phyloP scores from a whole-genome alignment of 148 eudicot genomes.

The Agrostemma githago region DNA sequence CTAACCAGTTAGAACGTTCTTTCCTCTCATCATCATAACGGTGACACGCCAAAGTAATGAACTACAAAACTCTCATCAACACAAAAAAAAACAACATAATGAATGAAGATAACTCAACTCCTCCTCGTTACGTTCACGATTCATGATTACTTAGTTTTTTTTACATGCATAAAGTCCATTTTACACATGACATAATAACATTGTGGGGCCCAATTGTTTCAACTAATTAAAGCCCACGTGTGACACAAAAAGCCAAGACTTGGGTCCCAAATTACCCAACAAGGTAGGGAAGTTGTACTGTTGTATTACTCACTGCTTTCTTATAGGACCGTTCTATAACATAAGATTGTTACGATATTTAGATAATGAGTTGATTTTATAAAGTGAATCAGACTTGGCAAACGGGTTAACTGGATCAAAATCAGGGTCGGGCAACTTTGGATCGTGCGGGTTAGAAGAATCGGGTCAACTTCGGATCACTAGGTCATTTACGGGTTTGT shows the following conservation, averaged over 20 bases:
- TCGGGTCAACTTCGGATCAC: no score
- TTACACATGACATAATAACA: background rate
- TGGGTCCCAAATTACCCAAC: background rate
- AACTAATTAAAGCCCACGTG: background rate
- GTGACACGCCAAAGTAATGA: background rate
- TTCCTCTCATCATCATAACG: background rate
- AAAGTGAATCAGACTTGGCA: no score
- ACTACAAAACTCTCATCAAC: background rate
- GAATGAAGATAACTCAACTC: background rate
- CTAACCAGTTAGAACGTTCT: no score
- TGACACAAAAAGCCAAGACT: background rate
- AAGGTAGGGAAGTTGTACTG: background rate
- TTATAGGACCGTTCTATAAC: no score
- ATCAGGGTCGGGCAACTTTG: no score
- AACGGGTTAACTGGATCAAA: no score
- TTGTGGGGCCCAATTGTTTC: background rate
- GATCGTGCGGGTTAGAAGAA: no score
- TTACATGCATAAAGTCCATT: background rate
- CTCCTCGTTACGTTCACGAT: background rate
- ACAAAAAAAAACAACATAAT: background rate
- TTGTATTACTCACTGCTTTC: background rate
- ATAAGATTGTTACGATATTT: no score
- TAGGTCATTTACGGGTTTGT: no score
- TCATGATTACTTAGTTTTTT: background rate
- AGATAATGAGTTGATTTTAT: no score